A percentile compares a stretch with the other conserved stretches of the same genome.
These are phyloP conservation scores for Galeopsis tetrahit DNA, from an alignment of 257 asterid species.

Conservation along the genomic window DNA sequence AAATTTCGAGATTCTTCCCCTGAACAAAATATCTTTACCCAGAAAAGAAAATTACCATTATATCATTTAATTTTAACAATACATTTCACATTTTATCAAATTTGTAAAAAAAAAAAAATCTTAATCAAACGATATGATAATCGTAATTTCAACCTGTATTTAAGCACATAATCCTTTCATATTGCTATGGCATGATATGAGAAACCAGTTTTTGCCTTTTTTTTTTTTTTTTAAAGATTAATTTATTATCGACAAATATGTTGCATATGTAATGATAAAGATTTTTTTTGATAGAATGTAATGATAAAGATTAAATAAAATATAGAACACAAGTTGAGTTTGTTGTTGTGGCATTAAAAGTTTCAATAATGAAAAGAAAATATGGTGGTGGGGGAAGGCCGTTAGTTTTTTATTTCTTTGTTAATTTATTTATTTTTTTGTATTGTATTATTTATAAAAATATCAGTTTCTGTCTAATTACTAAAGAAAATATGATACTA, in stretches of 20 bases:
- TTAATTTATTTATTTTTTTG: neutral
- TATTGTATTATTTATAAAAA: neutral
- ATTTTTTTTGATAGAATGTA: neutral
- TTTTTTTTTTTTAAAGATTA: no score
- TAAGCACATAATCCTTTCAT: no score
- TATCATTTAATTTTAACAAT: no score
- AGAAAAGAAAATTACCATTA: neutral
- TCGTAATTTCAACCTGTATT: no score
- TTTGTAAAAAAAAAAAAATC: no score
- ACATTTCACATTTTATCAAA: no score
- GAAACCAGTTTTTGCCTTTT: no score
- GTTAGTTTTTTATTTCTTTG: neutral
- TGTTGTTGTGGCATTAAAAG: slow-evolving; percentile 32
- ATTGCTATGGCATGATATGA: no score
- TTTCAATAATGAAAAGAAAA: slow-evolving; percentile 12
- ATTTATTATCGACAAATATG: neutral
- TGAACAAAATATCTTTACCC: no score
- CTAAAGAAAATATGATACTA: neutral
- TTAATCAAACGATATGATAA: no score
- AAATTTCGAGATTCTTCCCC: neutral
- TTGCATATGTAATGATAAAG: neutral
- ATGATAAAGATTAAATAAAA: neutral
- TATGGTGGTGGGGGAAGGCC: neutral
- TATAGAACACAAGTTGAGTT: neutral
- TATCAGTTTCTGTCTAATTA: neutral